Percentiles rank a stretch among this genome's conserved stretches.
phyloP scores from a whole-genome alignment of 805 yeast species.

The Candida ipomoeae region DNA sequence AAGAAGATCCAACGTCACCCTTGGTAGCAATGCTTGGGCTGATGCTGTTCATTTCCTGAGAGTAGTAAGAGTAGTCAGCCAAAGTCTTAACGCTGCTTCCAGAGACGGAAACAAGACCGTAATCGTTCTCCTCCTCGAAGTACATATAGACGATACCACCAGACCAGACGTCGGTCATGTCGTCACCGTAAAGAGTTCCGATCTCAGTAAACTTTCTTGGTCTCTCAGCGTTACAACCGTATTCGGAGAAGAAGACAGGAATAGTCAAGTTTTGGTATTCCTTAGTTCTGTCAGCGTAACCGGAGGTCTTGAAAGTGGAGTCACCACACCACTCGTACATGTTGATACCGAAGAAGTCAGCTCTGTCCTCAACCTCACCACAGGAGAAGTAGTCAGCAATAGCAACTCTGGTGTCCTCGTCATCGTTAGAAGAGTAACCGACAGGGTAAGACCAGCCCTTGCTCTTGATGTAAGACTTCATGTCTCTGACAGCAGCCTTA shows the following conservation, averaged over 20 bases:
- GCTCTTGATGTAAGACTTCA: conserved; percentile 65
- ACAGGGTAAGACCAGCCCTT: conserved; percentile 67
- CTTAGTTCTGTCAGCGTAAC: conserved; percentile 65
- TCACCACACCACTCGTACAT: conserved; percentile 87
- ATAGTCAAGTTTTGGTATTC: conserved; percentile 70
- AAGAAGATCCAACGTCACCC: conserved; percentile 19
- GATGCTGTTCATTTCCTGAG: conserved; percentile 27
- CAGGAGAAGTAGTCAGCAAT: conserved; percentile 85
- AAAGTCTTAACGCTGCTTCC: conserved; percentile 53
- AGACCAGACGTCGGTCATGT: conserved; percentile 89
- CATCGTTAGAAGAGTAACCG: conserved; percentile 93
- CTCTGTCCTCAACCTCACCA: conserved; percentile 60
- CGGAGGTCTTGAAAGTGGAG: conserved; percentile 56
- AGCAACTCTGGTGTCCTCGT: conserved; percentile 68
- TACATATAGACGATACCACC: conserved; percentile 94
- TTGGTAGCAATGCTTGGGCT: conserved; percentile 40
- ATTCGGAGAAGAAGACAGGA: conserved; percentile 83
- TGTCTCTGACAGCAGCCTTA: conserved; percentile 93
- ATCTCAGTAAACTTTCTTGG: conserved; percentile 82
- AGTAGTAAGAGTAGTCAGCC: conserved; percentile 47
- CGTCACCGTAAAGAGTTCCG: conserved; percentile 54
- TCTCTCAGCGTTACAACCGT: conserved; percentile 71
- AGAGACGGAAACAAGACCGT: conserved; percentile 66
- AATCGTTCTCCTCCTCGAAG: conserved; percentile 76
- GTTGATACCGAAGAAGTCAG: conserved; percentile 80